Conservation (phyloP, 2,329 filamentous ascomycete species). For the Zymoseptoria crescenta region DNA sequence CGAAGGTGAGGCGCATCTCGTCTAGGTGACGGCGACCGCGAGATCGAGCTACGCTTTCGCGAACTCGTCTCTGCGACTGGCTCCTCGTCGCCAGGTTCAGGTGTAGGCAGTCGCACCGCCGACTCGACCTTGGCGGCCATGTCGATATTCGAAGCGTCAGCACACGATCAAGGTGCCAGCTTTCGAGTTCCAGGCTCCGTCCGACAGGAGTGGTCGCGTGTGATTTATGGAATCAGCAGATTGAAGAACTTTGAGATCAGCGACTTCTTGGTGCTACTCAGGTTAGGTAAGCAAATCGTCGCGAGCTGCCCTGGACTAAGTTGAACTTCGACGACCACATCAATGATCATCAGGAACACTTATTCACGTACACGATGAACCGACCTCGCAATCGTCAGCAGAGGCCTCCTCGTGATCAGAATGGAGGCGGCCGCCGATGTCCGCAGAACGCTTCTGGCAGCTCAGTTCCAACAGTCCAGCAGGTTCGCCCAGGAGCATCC, state of each 20-base stretch:
- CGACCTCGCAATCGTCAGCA: slow-evolving; percentile 3
- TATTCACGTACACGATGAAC: not conserved
- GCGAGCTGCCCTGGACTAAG: not conserved
- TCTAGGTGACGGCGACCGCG: slow-evolving; percentile 29
- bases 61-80: slow-evolving; percentile 24
- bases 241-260: too few species aligned
- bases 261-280: too few species aligned
- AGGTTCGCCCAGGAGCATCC: slow-evolving; percentile 52
- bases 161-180: not conserved
- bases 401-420: slow-evolving; percentile 1
- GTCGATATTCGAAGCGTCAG: slow-evolving; percentile 3
- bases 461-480: slow-evolving; percentile 24
- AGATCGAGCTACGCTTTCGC: slow-evolving; percentile 8
- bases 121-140: slow-evolving; percentile 22
- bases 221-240: not conserved
- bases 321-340: not conserved
- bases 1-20: slow-evolving; percentile 9
- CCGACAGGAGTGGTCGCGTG: not conserved
- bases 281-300: not conserved
- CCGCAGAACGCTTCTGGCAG: slow-evolving; percentile 2
- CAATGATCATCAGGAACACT: not conserved
- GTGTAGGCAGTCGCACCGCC: slow-evolving; percentile 22
- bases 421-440: not conserved
- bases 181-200: not conserved
- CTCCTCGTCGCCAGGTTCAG: slow-evolving; percentile 15